Base-by-base conservation (phyloP, 1,139 yeast species). In the Taphrina confusa region DNA sequence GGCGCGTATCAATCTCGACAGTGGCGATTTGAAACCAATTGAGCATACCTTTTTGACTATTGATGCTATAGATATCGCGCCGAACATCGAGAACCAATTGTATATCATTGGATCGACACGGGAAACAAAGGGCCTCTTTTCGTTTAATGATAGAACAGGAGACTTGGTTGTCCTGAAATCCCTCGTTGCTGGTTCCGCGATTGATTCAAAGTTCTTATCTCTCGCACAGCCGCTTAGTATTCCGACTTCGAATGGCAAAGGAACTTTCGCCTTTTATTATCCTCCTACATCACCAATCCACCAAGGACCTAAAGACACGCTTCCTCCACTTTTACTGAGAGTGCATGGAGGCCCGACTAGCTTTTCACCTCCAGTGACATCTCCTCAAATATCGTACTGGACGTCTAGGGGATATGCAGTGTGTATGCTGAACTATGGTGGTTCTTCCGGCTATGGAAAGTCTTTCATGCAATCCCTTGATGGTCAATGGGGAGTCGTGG, bases 311-410 rank as follows among this genome's bases (percentile, higher is more conserved):
- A 9, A 27, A 1, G 55, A 31, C 14, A 18, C 47, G 5, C 45
- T 45, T 8, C 60, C 60, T 9, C 60, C 60, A 18, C 34, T 56
- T 14, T 12, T 56, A 4, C 28, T 56, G 33, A 22, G 55, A 16
- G 31, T 56, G 25, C 60, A 56, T 18, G 60, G 60, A 9, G 60
- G 60, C n/a, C 60, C 60, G 31, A 56, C 55, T 3, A 23, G 34
- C 30, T 31, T 33, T 27, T 40, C 60, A 3, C 60, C 54, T 12
- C 60, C 60, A 16, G 55, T 28, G 9, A 46, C 54, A 4, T 31
- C 40, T n/a, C 52, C 46, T 12, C 47, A 56, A 16, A 56, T 47
- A 9, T 46, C 60, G 2, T 56, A 46, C 20, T 56, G 60, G 60
- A 56, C 60, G 8, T 46, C 55, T 11, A 36, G 60, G 14, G 60